Evolutionary conservation across 1,139 yeast genomes (phyloP).

Genomic region (Kurtzmaniella quercitrusa): DNA sequence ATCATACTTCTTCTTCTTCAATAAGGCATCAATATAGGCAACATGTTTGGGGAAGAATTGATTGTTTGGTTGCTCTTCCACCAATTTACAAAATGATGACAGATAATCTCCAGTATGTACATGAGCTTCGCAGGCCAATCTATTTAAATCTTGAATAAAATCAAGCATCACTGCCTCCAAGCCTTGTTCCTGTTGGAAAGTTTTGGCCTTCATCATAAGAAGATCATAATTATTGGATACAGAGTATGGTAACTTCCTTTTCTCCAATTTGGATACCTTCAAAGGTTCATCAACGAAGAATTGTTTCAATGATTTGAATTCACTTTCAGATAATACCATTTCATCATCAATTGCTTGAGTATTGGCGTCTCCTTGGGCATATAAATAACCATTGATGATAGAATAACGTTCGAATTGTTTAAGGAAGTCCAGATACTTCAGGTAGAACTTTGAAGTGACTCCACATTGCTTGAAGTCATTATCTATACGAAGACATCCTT

Average conservation of each 20-base stretch:
- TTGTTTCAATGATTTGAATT: constrained; percentile 12
- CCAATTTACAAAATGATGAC: constrained; percentile 28
- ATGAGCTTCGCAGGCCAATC: constrained; percentile 45
- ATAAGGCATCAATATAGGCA: constrained; percentile 39
- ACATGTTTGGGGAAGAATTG: constrained; percentile 44
- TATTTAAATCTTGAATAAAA: constrained; percentile 31
- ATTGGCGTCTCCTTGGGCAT: constrained; percentile 18
- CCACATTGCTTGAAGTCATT: constrained; percentile 62
- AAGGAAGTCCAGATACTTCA: constrained; percentile 29
- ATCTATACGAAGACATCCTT: constrained; percentile 64
- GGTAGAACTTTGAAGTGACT: constrained; percentile 39
- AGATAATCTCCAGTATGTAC: constrained; percentile 27
- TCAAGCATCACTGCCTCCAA: constrained; percentile 12
- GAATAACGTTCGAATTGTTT: constrained; percentile 43
- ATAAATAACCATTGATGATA: constrained; percentile 32
- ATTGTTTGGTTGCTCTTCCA: constrained; percentile 22
- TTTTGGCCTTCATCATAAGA: constrained; percentile 18
- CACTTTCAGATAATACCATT: background rate
- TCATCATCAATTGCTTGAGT: constrained; percentile 10
- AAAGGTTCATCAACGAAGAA: constrained; percentile 24
- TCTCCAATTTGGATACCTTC: constrained; percentile 29
- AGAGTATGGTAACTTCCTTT: constrained; percentile 19
- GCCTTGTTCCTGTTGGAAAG: constrained; percentile 17
- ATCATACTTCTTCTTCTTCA: constrained; percentile 35
- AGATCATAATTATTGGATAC: constrained; percentile 33